Evolutionary conservation across 164 flowering plant genomes (phyloP), one percentile per base, ranked within the genome.

Genomic region (Houttuynia cordata): DNA sequence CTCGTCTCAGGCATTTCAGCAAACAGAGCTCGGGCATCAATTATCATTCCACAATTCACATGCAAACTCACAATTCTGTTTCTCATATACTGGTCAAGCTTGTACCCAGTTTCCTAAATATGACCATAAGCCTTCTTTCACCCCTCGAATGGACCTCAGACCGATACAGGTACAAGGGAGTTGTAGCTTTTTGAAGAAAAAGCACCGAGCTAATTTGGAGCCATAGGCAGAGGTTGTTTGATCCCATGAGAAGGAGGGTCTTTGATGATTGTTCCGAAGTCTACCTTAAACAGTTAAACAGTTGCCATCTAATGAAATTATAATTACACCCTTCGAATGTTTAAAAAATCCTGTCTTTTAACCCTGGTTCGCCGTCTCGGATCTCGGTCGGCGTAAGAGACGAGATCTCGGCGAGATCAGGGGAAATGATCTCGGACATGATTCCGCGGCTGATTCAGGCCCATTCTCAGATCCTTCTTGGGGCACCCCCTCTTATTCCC

Each of bases 11-110:
- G 84, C 87, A 83, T 85, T 71, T 75, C 83, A 39, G 73, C 79
- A 53, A 85, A 85, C 74, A 80, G n/a, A 5, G 45, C 62, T 24
- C 75, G 70, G 7, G 82, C 91, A 62, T 78, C 83, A 1, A 70
- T 56, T 82, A 83, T 78, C 84, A 78, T 76, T 47, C 84, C 82
- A 20, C 83, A 80, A 58, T 76, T 85, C 5, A 81, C 82, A 68
- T 74, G 82, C 88, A 83, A 80, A n/a, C 71, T 51, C 63, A 83
- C 56, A 3, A 79, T 63, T 72, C 86, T 78, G 66, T 83, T 85
- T 34, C 75, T 69, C 71, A 83, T 40, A 68, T 80, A 75, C 71
- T 53, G 70, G 76, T 82, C 85, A 19, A 65, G 71, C 12, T 73
- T 75, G 67, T 77, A 65, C 62, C 81, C 80, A 64, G 30, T 63